Percentiles rank a stretch among this genome's conserved stretches.
Conservation (phyloP, 192 early-diverging fungal genomes). For the Coemansia sp. region DNA sequence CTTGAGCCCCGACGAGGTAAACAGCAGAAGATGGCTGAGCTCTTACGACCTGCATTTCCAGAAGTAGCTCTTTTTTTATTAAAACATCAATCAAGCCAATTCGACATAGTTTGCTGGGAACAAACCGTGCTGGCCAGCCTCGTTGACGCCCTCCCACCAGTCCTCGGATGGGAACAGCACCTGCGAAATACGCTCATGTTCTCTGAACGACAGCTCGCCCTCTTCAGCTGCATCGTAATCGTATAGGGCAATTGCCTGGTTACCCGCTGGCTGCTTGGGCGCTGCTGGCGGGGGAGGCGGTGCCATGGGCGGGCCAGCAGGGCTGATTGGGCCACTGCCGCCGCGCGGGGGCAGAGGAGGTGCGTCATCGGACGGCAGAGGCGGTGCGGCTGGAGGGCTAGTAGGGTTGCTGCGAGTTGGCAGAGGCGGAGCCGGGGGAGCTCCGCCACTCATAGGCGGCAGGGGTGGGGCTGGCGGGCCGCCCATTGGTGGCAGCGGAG, state of each 20-base stretch:
- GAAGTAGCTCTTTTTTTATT: slow-evolving; percentile 15
- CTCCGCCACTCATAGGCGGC: slow-evolving; percentile 5
- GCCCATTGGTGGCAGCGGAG: slow-evolving; percentile 8
- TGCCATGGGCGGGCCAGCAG: slow-evolving; percentile 16
- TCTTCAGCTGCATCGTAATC: slow-evolving; percentile 84
- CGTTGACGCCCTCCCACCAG: slow-evolving; percentile 85
- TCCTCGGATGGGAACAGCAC: slow-evolving; percentile 83
- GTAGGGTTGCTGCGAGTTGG: slow-evolving; percentile 1
- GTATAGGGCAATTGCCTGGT: slow-evolving; percentile 65
- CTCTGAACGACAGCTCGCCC: slow-evolving; percentile 81
- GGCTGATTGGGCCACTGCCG: slow-evolving; percentile 4
- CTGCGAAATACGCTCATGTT: slow-evolving; percentile 70
- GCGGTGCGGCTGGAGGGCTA: slow-evolving; percentile 1
- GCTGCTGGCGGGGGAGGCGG: slow-evolving; percentile 18
- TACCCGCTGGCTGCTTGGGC: slow-evolving; percentile 22
- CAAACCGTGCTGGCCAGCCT: slow-evolving; percentile 59
- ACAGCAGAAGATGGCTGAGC: slow-evolving; percentile 64
- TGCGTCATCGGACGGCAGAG: slow-evolving; percentile 6
- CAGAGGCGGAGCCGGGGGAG: slow-evolving; percentile 4
- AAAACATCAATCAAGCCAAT: slow-evolving; percentile 2
- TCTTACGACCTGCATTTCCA: slow-evolving; percentile 86
- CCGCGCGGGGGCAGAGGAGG: slow-evolving; percentile 12
- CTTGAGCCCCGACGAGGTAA: slow-evolving; percentile 57
- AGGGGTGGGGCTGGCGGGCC: slow-evolving; percentile 11
- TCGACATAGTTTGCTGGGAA: slow-evolving; percentile 70